A percentile compares a stretch with the other conserved stretches of the same genome.
phyloP scores from a whole-genome alignment of 306 rosid genomes.

The Trifolium subterraneum region DNA sequence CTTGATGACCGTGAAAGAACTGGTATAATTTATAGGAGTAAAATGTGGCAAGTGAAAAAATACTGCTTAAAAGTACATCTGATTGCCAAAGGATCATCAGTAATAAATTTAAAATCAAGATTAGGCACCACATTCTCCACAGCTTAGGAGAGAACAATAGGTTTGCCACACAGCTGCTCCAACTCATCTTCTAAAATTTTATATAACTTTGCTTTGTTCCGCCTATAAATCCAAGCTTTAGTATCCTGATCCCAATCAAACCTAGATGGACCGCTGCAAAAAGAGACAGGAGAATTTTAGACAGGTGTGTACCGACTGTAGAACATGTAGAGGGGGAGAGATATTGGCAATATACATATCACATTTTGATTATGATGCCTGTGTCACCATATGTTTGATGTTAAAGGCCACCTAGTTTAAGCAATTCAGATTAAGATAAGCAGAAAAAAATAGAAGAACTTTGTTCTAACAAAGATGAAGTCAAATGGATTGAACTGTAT shows the following conservation, averaged over 20 bases:
- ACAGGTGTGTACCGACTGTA: not conserved
- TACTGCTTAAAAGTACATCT: not conserved
- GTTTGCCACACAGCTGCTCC: conserved; percentile 73
- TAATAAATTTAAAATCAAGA: not conserved
- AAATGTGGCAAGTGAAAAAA: not conserved
- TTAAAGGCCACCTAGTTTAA: not conserved
- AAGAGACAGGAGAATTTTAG: conserved; percentile 25
- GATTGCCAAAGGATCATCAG: conserved; percentile 12
- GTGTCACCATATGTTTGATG: not conserved
- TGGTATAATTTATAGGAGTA: not conserved
- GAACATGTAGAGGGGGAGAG: not conserved
- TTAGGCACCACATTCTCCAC: conserved; percentile 9
- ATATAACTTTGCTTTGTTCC: conserved; percentile 66
- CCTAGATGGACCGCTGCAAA: conserved; percentile 84
- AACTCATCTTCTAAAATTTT: conserved; percentile 65
- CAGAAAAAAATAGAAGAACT: not conserved
- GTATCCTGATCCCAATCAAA: conserved; percentile 84
- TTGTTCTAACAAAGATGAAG: not conserved
- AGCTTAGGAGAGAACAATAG: conserved; percentile 62
- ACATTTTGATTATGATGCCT: conserved; percentile 11
- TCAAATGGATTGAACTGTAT: conserved; percentile 3
- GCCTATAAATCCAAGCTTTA: conserved; percentile 80
- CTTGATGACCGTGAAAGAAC: conserved; percentile 4
- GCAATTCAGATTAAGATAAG: not conserved
- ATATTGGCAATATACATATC: not conserved